Base-by-base conservation (phyloP, 164 flowering plant species). In the Nymphaea thermarum region DNA sequence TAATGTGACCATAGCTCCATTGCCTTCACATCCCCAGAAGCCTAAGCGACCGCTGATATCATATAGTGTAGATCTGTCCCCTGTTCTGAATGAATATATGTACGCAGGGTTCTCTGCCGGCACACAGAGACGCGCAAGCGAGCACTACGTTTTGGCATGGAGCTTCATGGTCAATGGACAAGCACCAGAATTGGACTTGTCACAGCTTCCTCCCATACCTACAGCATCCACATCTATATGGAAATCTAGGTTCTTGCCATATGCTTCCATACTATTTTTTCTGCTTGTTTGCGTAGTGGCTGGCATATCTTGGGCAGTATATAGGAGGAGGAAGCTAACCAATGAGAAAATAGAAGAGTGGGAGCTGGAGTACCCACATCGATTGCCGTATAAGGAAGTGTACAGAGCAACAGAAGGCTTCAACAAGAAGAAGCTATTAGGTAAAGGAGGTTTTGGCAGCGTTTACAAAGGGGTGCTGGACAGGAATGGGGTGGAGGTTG, bases 1-100 rank as follows among this genome's bases (percentile, higher is more conserved):
- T 71, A 41, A 68, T 66, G 15, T 66, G 62, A 5, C 68, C 68
- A 59, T 60, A 65, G 5, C 8, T 65, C 42, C n/a, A 53, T 43
- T 10, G 15, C 2, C 47, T 5, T 7, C 43, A 25, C 4, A 8
- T 65, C 7, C 16, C n/a, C 14, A 41, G 60, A 4, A 55, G 43
- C 43, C 68, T 68, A 8, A 7, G 61, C 17, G 62, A 44, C 17
- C 51, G 11, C 7, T 47, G 2, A 47, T 47, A 7, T 71, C 43
- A 45, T 66, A 3, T 16, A 45, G 59, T 51, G 25, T 53, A 4
- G 57, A 64, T 17, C 18, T 64, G 44, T 42, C 44, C n/a, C 45
- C 66, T 0, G 16, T 64, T 6, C 44, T 43, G 15, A 6, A 18
- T 11, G 3, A 42, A 12, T 3, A 16, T 43, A 43, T 43, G 0